Evolutionary conservation across 495 filamentous ascomycete species (phyloP), one percentile per base, ranked within the genome.

Genomic region (Neurospora sp.): DNA sequence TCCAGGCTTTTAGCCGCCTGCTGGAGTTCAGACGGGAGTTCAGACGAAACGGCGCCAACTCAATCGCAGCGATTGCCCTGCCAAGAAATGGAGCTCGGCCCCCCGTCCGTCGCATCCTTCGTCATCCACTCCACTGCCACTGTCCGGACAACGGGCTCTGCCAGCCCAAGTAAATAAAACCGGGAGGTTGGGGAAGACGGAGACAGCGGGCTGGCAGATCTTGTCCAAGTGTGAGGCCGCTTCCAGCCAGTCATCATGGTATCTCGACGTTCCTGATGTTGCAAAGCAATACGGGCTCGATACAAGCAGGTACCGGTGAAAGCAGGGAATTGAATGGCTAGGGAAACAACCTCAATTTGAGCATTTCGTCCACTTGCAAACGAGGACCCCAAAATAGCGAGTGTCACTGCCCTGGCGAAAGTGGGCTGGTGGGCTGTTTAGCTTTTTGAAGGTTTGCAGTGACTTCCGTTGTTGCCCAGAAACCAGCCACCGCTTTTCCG

Each of bases 141-240:
- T 79, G 76, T 48, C 78, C 73, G 74, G 78, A 61, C 78, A 80
- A 80, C 77, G 72, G 69, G 59, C 53, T 53, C 46, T 61, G 20
- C 20, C 35, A 35, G 41, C 71, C 70, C 70, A 76, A 77, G 78
- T 80, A 79, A 80, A 80, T 77, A 80, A 79, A 77, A 61, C 73
- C 73, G 70, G 79, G 77, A 79, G 78, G 79, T 79, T 79, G 76
- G 79, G 53, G 79, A 76, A 71, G 74, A 77, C 68, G 12, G 48
- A 59, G 48, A 16, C 20, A 48, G n/a, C 41, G 41, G 44, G n/a
- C 44, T 48, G 44, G 31, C 31, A 35, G 31, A 40, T 40, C 41
- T 22, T 61, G 22, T 61, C 48, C 48, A 61, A 61, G 10, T 14
- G 5, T 14, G 53, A 61, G 53, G 53, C 53, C 53, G 53, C 53